Conservation (phyloP, 1,139 yeast species). For the Pichia sp. region DNA sequence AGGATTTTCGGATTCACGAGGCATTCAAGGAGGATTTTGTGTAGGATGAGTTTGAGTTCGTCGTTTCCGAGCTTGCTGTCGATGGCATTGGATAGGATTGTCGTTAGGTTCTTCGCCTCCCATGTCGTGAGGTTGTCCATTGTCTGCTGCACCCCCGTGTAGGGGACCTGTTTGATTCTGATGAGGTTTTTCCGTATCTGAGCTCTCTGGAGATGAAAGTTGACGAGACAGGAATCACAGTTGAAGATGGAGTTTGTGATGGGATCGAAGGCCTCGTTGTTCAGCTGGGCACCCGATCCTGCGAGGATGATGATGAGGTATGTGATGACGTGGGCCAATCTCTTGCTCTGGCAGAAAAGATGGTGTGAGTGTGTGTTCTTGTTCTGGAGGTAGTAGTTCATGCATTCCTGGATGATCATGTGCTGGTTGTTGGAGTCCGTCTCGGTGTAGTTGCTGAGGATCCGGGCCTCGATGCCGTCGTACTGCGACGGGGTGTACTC, state of each 20-base stretch:
- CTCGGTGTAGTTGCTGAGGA: conserved; percentile 13
- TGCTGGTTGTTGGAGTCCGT: too few relatives aligned
- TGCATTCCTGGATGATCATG: conserved; percentile 18
- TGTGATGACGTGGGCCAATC: conserved; percentile 15
- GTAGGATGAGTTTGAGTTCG: conserved; percentile 18
- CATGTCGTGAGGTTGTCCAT: conserved; percentile 50
- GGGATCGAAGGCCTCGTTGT: conserved; percentile 14
- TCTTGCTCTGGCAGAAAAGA: too few relatives aligned
- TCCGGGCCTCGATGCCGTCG: conserved; percentile 11
- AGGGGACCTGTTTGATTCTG: conserved; percentile 46
- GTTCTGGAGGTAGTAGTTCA: conserved; percentile 17
- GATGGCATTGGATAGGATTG: conserved; percentile 21
- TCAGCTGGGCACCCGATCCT: too few relatives aligned
- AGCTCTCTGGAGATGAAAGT: conserved; percentile 54
- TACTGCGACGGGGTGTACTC: not conserved
- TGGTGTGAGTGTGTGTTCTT: too few relatives aligned
- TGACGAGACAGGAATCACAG: conserved; percentile 52
- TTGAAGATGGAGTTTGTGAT: conserved; percentile 34
- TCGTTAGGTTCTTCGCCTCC: conserved; percentile 44
- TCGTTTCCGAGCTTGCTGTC: conserved; percentile 29
- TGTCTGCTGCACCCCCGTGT: conserved; percentile 49
- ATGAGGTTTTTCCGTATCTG: conserved; percentile 51
- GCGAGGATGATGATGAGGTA: conserved; percentile 18
- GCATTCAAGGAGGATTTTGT: conserved; percentile 43
- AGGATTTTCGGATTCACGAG: conserved; percentile 50